These are phyloP conservation scores for Huiozyma sinensis DNA, from an alignment of 805 yeast genomes.

Conservation along the genomic window DNA sequence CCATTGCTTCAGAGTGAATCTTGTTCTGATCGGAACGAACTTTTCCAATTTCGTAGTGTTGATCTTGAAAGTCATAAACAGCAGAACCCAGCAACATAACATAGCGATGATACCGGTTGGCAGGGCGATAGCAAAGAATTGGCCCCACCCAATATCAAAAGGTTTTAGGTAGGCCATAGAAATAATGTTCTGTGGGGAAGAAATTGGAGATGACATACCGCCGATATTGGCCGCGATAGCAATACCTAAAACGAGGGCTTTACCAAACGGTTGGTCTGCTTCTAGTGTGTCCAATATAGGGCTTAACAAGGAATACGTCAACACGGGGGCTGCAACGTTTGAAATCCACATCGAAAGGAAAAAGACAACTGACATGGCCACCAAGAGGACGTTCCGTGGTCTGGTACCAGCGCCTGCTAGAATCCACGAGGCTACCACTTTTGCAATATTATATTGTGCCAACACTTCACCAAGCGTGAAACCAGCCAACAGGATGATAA, in stretches of 20 bases:
- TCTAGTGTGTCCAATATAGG: conserved; percentile 76
- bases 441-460: conserved; percentile 83
- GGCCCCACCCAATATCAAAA: conserved; percentile 63
- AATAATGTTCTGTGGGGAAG: conserved; percentile 91
- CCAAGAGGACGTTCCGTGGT: conserved; percentile 65
- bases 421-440: conserved; percentile 76
- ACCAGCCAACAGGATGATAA: conserved; percentile 84
- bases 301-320: conserved; percentile 78
- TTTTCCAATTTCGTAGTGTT: conserved; percentile 38
- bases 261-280: conserved; percentile 64
- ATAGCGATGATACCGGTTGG: conserved; percentile 65
- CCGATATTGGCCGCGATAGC: conserved; percentile 89
- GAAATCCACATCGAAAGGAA: conserved; percentile 92
- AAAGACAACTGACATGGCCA: conserved; percentile 77
- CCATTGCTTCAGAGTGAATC: conserved; percentile 61
- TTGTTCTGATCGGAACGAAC: conserved; percentile 45
- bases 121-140: conserved; percentile 81
- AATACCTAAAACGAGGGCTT: conserved; percentile 78
- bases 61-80: conserved; percentile 45
- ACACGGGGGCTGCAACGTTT: conserved; percentile 92
- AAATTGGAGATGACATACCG: conserved; percentile 94
- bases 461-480: conserved; percentile 90
- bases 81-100: conserved; percentile 58
- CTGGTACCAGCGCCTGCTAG: conserved; percentile 71
- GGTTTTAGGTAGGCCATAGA: conserved; percentile 77